phyloP scores from a whole-genome alignment of 1,284 basidiomycete genomes.

The Xerocomus amazonicus region DNA sequence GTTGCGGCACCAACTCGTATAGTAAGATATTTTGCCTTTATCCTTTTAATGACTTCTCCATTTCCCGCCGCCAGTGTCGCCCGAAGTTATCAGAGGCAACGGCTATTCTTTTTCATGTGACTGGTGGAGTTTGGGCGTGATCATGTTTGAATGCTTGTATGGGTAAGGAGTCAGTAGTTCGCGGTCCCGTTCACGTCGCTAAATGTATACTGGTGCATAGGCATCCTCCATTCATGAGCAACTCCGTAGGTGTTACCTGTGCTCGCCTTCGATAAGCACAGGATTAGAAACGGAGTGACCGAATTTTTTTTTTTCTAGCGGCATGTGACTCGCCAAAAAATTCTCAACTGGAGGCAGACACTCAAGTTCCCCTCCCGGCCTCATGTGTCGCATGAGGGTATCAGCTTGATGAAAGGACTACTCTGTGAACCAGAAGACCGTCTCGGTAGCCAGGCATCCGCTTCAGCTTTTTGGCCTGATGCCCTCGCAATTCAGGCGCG shows the following conservation, averaged over 20 bases:
- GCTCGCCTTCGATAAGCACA: conserved; percentile 16
- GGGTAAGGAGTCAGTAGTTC: conserved; percentile 52
- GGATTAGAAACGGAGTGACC: conserved; percentile 17
- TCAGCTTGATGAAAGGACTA: conserved; percentile 82
- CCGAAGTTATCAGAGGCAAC: conserved; percentile 90
- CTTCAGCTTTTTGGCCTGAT: conserved; percentile 71
- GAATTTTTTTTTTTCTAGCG: conserved; percentile 44
- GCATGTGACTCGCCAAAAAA: conserved; percentile 87
- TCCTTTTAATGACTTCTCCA: conserved; percentile 21
- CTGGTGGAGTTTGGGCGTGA: conserved; percentile 97
- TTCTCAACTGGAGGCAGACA: conserved; percentile 88
- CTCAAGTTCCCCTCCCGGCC: conserved; percentile 86
- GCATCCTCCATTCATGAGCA: conserved; percentile 91
- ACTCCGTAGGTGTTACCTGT: conserved; percentile 58
- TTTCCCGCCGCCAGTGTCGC: conserved; percentile 66
- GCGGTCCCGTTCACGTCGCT: conserved; percentile 29
- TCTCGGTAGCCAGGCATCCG: conserved; percentile 70
- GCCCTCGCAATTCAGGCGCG: conserved; percentile 72
- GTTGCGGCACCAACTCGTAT: conserved; percentile 87
- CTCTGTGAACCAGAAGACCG: conserved; percentile 95
- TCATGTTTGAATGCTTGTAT: conserved; percentile 88
- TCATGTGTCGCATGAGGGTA: conserved; percentile 78
- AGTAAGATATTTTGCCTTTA: conserved; percentile 52
- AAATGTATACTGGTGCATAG: conserved; percentile 40
- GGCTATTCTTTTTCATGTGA: conserved; percentile 95